Evolutionary conservation across 73 alveolate species (phyloP).

Genomic region (Paramecium caudatum): DNA sequence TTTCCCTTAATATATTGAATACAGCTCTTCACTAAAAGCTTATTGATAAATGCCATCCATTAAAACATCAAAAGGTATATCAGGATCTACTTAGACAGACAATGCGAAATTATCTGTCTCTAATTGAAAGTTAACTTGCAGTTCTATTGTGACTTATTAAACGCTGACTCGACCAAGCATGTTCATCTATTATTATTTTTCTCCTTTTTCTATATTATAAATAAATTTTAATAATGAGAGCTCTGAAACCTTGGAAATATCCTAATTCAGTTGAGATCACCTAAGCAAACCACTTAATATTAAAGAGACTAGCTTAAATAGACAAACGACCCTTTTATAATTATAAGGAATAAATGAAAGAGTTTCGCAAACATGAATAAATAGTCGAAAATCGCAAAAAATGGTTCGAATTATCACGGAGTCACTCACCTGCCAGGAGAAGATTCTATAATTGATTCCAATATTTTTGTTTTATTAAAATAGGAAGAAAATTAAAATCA

Average conservation of each 20-base stretch:
- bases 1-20: too few relatives aligned
- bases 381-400: neutral
- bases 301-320: neutral
- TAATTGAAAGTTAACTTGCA: too few relatives aligned
- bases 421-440: constrained; percentile 11
- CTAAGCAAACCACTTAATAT: neutral
- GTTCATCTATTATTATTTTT: too few relatives aligned
- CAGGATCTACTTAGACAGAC: too few relatives aligned
- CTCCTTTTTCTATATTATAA: too few relatives aligned
- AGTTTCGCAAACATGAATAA: neutral
- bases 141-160: too few relatives aligned
- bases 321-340: neutral
- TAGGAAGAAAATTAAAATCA: constrained; percentile 26
- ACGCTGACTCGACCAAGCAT: too few relatives aligned
- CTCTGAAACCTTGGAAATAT: neutral
- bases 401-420: constrained; percentile 24
- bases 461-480: neutral
- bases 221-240: neutral
- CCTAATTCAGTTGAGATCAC: neutral
- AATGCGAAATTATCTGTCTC: too few relatives aligned
- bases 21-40: too few relatives aligned
- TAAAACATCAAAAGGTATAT: too few relatives aligned
- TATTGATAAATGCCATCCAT: too few relatives aligned
- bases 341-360: neutral
- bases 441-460: neutral